These are phyloP conservation scores for Botrytis hyacinthi DNA, from an alignment of 2,329 filamentous ascomycete species.

Conservation along the genomic window DNA sequence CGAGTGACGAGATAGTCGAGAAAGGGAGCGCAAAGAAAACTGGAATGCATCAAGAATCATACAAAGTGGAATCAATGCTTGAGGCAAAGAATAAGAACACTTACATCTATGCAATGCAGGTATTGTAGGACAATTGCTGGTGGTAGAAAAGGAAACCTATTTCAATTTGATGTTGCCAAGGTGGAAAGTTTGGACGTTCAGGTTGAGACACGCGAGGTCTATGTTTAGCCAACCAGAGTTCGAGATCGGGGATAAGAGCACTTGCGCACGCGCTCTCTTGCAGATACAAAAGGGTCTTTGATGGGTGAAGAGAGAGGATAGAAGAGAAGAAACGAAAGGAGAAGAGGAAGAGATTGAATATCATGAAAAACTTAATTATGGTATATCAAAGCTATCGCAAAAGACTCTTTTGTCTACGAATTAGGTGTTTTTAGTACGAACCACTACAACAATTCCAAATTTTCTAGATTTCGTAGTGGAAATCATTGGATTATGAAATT, in stretches of 20 bases:
- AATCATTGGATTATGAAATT: no score
- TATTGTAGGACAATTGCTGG: constrained; percentile 27
- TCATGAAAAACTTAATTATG: background rate
- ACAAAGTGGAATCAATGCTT: background rate
- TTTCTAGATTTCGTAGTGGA: background rate
- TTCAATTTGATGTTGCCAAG: constrained; percentile 31
- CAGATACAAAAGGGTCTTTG: constrained; percentile 9
- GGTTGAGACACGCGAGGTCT: constrained; percentile 19
- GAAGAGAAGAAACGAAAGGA: background rate
- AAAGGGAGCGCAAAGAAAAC: constrained; percentile 16
- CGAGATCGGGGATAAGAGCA: constrained; percentile 15
- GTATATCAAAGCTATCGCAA: background rate
- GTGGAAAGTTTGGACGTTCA: constrained; percentile 33
- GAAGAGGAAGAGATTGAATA: background rate
- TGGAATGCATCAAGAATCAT: constrained; percentile 7
- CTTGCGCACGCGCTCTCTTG: constrained; percentile 16
- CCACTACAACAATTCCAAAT: background rate
- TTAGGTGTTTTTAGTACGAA: background rate
- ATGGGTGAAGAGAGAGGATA: background rate
- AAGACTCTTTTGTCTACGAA: background rate
- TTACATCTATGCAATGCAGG: constrained; percentile 26
- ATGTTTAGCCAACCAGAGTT: constrained; percentile 6
- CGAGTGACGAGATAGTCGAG: background rate
- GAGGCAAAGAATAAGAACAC: constrained; percentile 24
- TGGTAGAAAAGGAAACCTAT: constrained; percentile 22